A percentile compares a stretch with the other conserved stretches of the same genome.
These are phyloP conservation scores for Phytomonas sp. DNA, from an alignment of 208 protist species.

Conservation along the genomic window DNA sequence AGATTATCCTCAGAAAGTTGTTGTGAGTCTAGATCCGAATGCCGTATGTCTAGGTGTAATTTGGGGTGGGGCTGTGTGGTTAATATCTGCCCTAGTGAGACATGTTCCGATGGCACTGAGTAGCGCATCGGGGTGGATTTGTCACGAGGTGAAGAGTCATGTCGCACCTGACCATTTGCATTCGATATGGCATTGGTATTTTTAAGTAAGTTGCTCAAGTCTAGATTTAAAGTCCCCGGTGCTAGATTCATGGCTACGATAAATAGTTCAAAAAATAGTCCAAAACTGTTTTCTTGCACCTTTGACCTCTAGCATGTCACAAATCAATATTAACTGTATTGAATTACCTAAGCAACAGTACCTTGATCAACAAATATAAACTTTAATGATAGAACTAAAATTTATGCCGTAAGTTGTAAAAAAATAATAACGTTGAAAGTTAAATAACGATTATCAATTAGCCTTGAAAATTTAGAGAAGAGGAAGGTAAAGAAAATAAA, in stretches of 20 bases:
- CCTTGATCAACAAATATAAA: neutral
- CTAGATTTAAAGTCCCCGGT: neutral
- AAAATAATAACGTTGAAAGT: neutral
- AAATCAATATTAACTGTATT: neutral
- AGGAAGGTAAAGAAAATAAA: slow-evolving; percentile 3
- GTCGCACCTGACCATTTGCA: neutral
- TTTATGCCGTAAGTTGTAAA: neutral
- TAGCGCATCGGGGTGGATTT: neutral
- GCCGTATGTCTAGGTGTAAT: neutral
- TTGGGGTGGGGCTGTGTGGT: neutral
- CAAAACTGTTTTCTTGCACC: neutral
- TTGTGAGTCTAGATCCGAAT: neutral
- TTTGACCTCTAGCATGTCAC: neutral
- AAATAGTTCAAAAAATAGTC: neutral
- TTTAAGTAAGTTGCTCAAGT: neutral
- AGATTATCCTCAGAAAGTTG: neutral
- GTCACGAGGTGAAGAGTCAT: neutral
- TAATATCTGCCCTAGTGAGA: neutral
- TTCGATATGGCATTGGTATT: neutral
- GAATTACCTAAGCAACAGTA: neutral
- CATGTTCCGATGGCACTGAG: neutral
- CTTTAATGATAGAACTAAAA: neutral
- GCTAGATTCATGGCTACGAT: neutral
- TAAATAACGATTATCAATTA: neutral
- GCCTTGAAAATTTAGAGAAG: neutral